Percentiles rank a stretch among this genome's conserved stretches.
phyloP scores from a whole-genome alignment of 371 early-diverging fungal genomes.

The Entomophthora muscae region DNA sequence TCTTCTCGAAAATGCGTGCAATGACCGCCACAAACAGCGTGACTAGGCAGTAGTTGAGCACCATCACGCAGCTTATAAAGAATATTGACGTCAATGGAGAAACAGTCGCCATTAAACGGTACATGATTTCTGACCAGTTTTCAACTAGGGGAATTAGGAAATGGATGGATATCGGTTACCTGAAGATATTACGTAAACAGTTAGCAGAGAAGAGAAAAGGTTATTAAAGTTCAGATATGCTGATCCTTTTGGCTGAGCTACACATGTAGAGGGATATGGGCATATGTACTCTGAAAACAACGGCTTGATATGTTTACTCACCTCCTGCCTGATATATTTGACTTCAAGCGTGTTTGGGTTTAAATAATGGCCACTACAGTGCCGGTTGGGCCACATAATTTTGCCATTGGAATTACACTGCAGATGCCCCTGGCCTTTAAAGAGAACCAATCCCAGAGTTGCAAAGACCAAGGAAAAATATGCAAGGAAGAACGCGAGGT shows the following conservation, averaged over 20 bases:
- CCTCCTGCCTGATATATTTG: neutral
- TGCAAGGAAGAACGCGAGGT: conserved; percentile 33
- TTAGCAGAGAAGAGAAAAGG: conserved; percentile 32
- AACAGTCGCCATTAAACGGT: conserved; percentile 44
- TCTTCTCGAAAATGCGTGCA: conserved; percentile 50
- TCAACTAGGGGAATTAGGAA: conserved; percentile 20
- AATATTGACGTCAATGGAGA: conserved; percentile 32
- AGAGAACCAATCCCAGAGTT: conserved; percentile 23
- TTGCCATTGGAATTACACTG: neutral
- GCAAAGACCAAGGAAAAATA: conserved; percentile 35
- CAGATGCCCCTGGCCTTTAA: neutral
- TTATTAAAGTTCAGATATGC: conserved; percentile 27
- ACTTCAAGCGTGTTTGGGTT: neutral
- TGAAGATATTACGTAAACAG: conserved; percentile 26
- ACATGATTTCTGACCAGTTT: conserved; percentile 54
- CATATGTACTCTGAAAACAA: neutral
- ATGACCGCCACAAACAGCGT: conserved; percentile 54
- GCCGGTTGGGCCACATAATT: neutral
- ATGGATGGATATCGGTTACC: neutral
- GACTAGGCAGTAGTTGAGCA: conserved; percentile 51
- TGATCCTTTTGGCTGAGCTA: neutral
- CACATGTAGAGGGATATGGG: neutral
- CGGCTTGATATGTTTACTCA: neutral
- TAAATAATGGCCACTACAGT: neutral
- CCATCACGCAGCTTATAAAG: conserved; percentile 36